Evolutionary conservation across 2,329 filamentous ascomycete genomes (phyloP).

Genomic region (Chaetomium sp.): DNA sequence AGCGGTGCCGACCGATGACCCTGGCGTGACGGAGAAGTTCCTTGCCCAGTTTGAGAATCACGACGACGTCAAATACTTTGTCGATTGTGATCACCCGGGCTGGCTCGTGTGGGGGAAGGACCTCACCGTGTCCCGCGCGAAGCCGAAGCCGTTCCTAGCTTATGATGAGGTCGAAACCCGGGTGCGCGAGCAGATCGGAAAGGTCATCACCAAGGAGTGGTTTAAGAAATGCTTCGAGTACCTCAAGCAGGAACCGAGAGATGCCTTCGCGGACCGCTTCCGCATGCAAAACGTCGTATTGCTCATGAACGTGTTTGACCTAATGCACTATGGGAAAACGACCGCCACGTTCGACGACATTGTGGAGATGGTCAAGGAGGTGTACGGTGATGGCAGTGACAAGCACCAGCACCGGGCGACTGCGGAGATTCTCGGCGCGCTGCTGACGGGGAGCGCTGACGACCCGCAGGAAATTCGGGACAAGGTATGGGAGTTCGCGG

Average conservation of each 20-base stretch:
- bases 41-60: slow-evolving; percentile 76
- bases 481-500: slow-evolving; percentile 83
- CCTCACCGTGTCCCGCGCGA: slow-evolving; percentile 77
- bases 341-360: slow-evolving; percentile 83
- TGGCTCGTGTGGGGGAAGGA: slow-evolving; percentile 95
- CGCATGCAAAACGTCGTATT: slow-evolving; percentile 85
- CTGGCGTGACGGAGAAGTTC: slow-evolving; percentile 76
- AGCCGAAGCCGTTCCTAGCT: slow-evolving; percentile 64
- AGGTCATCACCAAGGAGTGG: slow-evolving; percentile 80
- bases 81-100: slow-evolving; percentile 89
- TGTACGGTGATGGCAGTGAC: slow-evolving; percentile 91
- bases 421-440: slow-evolving; percentile 84
- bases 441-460: slow-evolving; percentile 80
- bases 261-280: slow-evolving; percentile 80
- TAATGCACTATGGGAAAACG: slow-evolving; percentile 80
- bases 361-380: slow-evolving; percentile 72
- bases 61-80: slow-evolving; percentile 76
- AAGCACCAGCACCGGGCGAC: slow-evolving; percentile 98
- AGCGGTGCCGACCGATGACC: slow-evolving; percentile 71
- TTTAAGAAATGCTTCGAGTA: slow-evolving; percentile 86
- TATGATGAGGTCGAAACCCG: slow-evolving; percentile 81
- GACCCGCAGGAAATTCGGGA: slow-evolving; percentile 72
- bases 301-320: slow-evolving; percentile 84
- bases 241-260: slow-evolving; percentile 93
- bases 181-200: slow-evolving; percentile 77